Evolutionary conservation across 257 asterid species (phyloP).

Genomic region (Prunella vulgaris): DNA sequence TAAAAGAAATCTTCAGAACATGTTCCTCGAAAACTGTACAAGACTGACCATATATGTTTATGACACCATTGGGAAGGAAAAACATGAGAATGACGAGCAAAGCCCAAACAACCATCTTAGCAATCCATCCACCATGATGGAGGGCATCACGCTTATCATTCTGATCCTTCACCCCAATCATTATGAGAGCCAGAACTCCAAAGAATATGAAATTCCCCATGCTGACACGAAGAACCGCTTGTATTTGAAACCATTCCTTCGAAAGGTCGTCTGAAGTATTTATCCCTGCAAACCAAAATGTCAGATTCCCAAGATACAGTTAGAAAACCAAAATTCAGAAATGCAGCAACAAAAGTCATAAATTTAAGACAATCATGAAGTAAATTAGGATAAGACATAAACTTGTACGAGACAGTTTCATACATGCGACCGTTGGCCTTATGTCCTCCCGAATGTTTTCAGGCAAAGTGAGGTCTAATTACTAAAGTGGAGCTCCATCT

Average conservation of each 20-base stretch:
- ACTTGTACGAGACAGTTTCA: too few species aligned
- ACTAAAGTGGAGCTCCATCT: too few species aligned
- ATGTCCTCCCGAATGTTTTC: too few species aligned
- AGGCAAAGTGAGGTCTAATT: too few species aligned
- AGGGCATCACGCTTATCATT: conserved; percentile 84
- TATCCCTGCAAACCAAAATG: conserved; percentile 60
- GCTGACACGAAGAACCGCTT: conserved; percentile 97
- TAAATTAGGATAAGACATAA: too few species aligned
- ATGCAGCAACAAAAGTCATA: neutral
- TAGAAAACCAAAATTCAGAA: neutral
- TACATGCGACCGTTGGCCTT: too few species aligned
- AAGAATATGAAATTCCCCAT: conserved; percentile 92
- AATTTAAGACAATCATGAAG: neutral
- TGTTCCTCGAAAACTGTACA: neutral
- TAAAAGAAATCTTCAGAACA: neutral
- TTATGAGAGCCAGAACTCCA: conserved; percentile 66
- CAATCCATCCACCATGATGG: conserved; percentile 94
- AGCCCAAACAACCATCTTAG: conserved; percentile 75
- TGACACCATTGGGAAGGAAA: conserved; percentile 69
- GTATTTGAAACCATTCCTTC: conserved; percentile 75
- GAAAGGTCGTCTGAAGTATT: conserved; percentile 61
- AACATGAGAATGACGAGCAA: conserved; percentile 79
- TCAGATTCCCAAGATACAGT: conserved; percentile 8
- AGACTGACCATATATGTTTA: conserved; percentile 60
- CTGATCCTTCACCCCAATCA: conserved; percentile 94